A percentile compares a stretch with the other conserved stretches of the same genome.
These are phyloP conservation scores for Fusarium buxicola DNA, from an alignment of 2,329 filamentous ascomycete genomes.

Conservation along the genomic window DNA sequence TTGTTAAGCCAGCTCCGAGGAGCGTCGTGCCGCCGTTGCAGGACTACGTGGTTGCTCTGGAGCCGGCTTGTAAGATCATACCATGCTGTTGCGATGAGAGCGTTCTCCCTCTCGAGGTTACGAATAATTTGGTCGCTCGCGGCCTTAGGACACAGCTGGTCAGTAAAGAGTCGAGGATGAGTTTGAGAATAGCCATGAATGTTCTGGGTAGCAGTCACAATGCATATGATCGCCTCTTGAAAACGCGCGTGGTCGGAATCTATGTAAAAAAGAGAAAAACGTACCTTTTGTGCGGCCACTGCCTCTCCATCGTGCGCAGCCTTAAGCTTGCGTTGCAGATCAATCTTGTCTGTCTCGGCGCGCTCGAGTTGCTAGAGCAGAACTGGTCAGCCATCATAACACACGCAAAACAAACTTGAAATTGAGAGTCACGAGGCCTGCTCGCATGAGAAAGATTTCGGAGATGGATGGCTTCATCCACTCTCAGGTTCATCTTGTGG, in stretches of 20 bases:
- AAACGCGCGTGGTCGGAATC: constrained; percentile 4
- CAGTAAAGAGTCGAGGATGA: constrained; percentile 13
- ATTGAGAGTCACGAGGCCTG: not conserved
- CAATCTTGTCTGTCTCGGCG: constrained; percentile 66
- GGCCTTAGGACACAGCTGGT: constrained; percentile 52
- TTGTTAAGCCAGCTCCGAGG: constrained; percentile 87
- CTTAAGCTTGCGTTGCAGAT: constrained; percentile 67
- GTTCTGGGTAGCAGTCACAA: constrained; percentile 1
- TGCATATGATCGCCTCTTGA: not conserved
- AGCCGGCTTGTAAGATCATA: constrained; percentile 83
- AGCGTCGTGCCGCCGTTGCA: constrained; percentile 79
- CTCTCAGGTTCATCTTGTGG: not conserved
- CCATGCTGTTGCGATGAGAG: constrained; percentile 85
- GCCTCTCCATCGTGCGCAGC: constrained; percentile 62
- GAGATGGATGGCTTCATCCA: constrained; percentile 4
- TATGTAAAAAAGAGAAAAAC: constrained; percentile 43
- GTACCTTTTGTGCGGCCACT: constrained; percentile 64
- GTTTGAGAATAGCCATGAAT: not conserved
- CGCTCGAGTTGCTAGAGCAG: constrained; percentile 66
- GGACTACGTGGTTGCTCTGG: constrained; percentile 84
- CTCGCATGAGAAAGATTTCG: constrained; percentile 7
- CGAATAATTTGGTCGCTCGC: constrained; percentile 68
- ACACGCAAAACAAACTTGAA: not conserved
- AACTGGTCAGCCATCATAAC: constrained; percentile 27
- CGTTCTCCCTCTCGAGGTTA: constrained; percentile 81